Evolutionary conservation across 768 basidiomycete genomes (phyloP).

Genomic region (Paxillus rubicundulus): DNA sequence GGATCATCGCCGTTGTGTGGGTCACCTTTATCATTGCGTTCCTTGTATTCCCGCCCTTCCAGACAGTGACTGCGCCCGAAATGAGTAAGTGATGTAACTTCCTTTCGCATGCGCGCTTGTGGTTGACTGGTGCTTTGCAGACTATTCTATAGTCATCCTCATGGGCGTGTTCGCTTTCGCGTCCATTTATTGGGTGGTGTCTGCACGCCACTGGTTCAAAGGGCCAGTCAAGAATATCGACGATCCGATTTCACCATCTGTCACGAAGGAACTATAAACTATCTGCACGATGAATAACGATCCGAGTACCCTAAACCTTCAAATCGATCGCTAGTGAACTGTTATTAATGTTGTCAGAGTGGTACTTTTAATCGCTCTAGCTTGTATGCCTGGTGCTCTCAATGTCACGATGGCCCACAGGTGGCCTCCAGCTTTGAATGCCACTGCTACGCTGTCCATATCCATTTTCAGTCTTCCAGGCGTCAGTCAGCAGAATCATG

Average conservation of each 20-base stretch:
- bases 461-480: too few species aligned
- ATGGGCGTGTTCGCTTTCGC: constrained; percentile 65
- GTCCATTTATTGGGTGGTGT: constrained; percentile 58
- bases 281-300: too few species aligned
- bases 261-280: constrained; percentile 11
- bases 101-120: not conserved
- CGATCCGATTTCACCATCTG: constrained; percentile 7
- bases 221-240: constrained; percentile 59
- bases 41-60: constrained; percentile 53
- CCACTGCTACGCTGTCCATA: too few species aligned
- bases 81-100: constrained; percentile 53
- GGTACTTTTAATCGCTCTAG: too few species aligned
- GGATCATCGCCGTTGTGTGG: constrained; percentile 62
- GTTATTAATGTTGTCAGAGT: too few species aligned
- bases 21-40: constrained; percentile 59
- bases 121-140: constrained; percentile 33
- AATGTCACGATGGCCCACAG: not conserved
- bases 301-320: too few species aligned
- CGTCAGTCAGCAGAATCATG: too few species aligned
- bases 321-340: too few species aligned
- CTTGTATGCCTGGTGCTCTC: not conserved
- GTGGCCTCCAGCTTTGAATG: too few species aligned
- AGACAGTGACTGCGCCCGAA: constrained; percentile 36
- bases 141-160: constrained; percentile 68
- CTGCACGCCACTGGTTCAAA: constrained; percentile 69